Evolutionary conservation across 2,329 filamentous ascomycete species (phyloP).

Genomic region (Diaporthe sp.): DNA sequence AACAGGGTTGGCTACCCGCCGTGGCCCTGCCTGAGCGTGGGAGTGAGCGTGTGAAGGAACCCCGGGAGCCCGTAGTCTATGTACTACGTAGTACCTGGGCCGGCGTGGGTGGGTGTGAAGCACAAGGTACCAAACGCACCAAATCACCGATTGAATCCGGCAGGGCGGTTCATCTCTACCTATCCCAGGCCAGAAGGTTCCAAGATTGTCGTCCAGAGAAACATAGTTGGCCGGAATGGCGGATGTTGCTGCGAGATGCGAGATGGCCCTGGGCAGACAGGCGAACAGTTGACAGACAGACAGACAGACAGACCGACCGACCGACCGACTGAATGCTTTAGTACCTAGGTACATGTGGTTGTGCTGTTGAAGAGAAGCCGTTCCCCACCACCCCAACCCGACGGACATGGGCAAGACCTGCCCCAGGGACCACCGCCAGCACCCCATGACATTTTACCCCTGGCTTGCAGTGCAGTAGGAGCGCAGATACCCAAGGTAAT

Average conservation of each 20-base stretch:
- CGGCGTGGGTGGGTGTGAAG: slow-evolving; percentile 6
- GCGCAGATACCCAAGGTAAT: neutral
- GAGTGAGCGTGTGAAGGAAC: neutral
- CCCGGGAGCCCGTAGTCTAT: neutral
- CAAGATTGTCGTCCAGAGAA: neutral
- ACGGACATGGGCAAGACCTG: slow-evolving; percentile 17
- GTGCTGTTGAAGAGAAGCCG: neutral
- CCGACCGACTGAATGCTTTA: too few species aligned
- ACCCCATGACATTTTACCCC: neutral
- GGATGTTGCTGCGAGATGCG: slow-evolving; percentile 12
- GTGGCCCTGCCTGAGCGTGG: neutral
- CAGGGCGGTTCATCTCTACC: slow-evolving; percentile 23
- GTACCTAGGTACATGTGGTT: slow-evolving; percentile 5
- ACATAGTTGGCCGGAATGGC: neutral
- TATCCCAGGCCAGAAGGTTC: slow-evolving; percentile 10
- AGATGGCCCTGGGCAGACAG: neutral
- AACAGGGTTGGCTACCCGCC: neutral
- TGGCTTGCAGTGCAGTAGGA: slow-evolving; percentile 2
- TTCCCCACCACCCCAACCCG: neutral
- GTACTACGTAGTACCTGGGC: neutral
- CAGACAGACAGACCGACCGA: neutral
- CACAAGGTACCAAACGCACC: slow-evolving; percentile 15
- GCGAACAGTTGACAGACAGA: neutral
- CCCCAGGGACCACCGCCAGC: neutral
- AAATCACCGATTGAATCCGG: slow-evolving; percentile 21